Base-by-base conservation (phyloP, 1,139 yeast genomes). In the Ashbya aceris region DNA sequence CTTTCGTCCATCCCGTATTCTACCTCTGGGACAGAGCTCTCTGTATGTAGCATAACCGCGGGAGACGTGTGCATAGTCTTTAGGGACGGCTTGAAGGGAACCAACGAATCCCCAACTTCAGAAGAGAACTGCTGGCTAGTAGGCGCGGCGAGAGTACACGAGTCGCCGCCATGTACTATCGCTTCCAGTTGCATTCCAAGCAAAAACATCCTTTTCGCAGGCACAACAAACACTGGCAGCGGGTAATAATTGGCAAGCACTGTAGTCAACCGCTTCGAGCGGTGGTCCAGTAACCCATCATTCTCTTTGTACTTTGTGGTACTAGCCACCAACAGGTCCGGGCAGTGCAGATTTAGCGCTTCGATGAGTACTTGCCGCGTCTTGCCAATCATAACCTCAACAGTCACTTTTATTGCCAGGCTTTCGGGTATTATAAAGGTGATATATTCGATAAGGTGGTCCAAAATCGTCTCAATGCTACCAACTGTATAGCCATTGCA, bases 161-260 rank as follows among this genome's bases (percentile, higher is more conserved):
- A 3, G 20, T n/a, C 35, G 7, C 12, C n/a, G 10, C 34, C 27
- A 12, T 37, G 42, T n/a, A 50, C 41, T 3, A 45, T 45, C 23
- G 41, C 43, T 33, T 46, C 41, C 36, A 71, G 45, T 23, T 61
- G 54, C 6, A 55, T 46, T 55, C 80, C 86, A 58, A 77, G 79
- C 12, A 64, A 55, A 43, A 63, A 67, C 77, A 80, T 72, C 49
- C 81, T 78, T 49, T 70, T 66, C 1, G 84, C 79, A 0, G 91
- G 87, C 0, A 77, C 81, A 29, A 81, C 71, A 27, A 81, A 69
- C 6, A 79, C 73, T 0, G 93, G 91, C n/a, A 80, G 67, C 1
- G 84, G 81, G 52, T 73, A 79, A 47, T 71, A 69, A 47, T 74
- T 76, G 30, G 79, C 80, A 40, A 82, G 63, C 40, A 81, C 64